Percentiles rank a stretch among this genome's conserved stretches.
phyloP scores from a whole-genome alignment of 148 eudicot species.

The Rhododendron molle region DNA sequence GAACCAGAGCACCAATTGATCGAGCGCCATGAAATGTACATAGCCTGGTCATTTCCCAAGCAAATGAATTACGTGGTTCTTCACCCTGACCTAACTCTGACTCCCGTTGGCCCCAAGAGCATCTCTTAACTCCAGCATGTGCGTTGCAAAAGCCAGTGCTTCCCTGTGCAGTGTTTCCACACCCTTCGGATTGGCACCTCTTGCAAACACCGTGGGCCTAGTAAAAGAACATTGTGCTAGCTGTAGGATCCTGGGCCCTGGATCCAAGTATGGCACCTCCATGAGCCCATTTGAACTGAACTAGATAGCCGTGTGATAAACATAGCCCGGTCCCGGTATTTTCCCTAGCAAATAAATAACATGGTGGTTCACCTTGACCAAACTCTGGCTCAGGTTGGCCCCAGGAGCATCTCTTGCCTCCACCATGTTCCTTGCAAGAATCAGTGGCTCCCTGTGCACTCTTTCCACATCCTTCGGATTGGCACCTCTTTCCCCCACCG shows the following conservation, averaged over 20 bases:
- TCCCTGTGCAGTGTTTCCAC: slow-evolving; percentile 61
- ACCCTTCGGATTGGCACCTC: too few relatives aligned
- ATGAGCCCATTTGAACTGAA: slow-evolving; percentile 85
- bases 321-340: slow-evolving; percentile 69
- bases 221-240: not conserved
- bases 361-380: slow-evolving; percentile 52
- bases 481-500: slow-evolving; percentile 95
- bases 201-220: too few relatives aligned
- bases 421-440: slow-evolving; percentile 97
- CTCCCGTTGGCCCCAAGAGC: slow-evolving; percentile 23
- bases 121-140: slow-evolving; percentile 94
- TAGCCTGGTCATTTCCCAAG: slow-evolving; percentile 24
- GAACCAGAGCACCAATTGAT: slow-evolving; percentile 71
- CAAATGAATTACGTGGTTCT: too few relatives aligned
- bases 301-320: slow-evolving; percentile 66
- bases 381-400: slow-evolving; percentile 60
- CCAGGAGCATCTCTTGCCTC: slow-evolving; percentile 81
- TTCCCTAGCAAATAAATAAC: slow-evolving; percentile 74
- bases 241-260: slow-evolving; percentile 39
- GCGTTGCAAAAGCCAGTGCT: slow-evolving; percentile 91
- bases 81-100: too few relatives aligned
- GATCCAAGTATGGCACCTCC: slow-evolving; percentile 74
- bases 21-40: slow-evolving; percentile 72
- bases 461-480: slow-evolving; percentile 66
- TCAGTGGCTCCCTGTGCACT: slow-evolving; percentile 99